Percentiles rank a stretch among this genome's conserved stretches.
Conservation (phyloP, 2,329 filamentous ascomycete species). For the Aspergillus amoenus region DNA sequence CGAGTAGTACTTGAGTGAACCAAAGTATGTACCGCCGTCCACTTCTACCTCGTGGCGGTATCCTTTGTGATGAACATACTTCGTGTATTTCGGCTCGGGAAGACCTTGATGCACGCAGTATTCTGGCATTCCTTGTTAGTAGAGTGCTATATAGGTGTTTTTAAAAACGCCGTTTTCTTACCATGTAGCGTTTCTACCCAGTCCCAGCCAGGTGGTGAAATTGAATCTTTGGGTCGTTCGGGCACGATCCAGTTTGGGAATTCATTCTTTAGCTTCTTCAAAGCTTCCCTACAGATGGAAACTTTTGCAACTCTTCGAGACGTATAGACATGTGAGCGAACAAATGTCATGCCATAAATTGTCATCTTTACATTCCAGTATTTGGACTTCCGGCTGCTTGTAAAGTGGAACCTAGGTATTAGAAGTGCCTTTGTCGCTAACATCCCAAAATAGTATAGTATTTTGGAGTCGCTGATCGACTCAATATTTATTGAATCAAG, state of each 20-base stretch:
- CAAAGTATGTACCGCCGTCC: slow-evolving; percentile 19
- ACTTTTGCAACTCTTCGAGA: slow-evolving; percentile 23
- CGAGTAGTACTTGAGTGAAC: slow-evolving; percentile 20
- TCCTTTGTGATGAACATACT: slow-evolving; percentile 21
- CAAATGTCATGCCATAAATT: slow-evolving; percentile 30
- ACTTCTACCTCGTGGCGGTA: slow-evolving; percentile 31
- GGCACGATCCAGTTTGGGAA: slow-evolving; percentile 30
- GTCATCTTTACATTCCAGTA: slow-evolving; percentile 29
- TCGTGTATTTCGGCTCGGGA: slow-evolving; percentile 21
- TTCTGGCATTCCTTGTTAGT: slow-evolving; percentile 18
- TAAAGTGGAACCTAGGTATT: slow-evolving; percentile 26
- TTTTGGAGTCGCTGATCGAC: slow-evolving; percentile 17
- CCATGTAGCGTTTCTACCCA: slow-evolving; percentile 31
- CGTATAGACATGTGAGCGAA: slow-evolving; percentile 9
- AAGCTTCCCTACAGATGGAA: slow-evolving; percentile 26
- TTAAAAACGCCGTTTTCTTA: slow-evolving; percentile 10
- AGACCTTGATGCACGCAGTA: slow-evolving; percentile 24
- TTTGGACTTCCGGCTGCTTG: slow-evolving; percentile 8
- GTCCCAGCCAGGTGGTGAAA: slow-evolving; percentile 21
- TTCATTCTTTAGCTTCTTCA: slow-evolving; percentile 24
- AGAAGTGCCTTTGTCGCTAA: slow-evolving; percentile 27
- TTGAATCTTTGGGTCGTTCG: slow-evolving; percentile 21
- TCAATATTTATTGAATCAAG: slow-evolving; percentile 9
- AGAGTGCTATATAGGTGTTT: neutral
- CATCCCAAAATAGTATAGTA: slow-evolving; percentile 35